These are phyloP conservation scores for Plasmodium knowlesi DNA, from an alignment of 169 alveolate species.

Conservation along the genomic window DNA sequence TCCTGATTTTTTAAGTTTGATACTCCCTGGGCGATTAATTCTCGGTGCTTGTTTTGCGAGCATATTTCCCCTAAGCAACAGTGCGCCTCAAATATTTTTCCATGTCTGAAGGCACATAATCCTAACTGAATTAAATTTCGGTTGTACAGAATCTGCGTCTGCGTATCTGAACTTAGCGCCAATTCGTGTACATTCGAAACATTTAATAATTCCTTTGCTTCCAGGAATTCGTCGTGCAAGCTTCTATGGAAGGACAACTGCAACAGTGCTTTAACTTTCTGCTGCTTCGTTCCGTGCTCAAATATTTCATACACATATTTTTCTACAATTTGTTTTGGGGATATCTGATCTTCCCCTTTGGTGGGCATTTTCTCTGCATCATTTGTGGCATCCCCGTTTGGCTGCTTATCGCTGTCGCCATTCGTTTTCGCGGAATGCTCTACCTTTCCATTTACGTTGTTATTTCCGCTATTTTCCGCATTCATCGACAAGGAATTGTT, in stretches of 20 bases:
- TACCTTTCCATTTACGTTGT: background rate
- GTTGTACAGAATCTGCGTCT: conserved; percentile 95
- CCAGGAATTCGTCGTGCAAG: conserved; percentile 90
- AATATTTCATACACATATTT: conserved; percentile 82
- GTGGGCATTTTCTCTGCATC: background rate
- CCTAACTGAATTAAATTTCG: conserved; percentile 96
- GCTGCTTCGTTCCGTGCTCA: conserved; percentile 86
- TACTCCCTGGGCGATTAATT: conserved; percentile 95
- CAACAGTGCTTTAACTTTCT: conserved; percentile 89
- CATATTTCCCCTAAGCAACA: conserved; percentile 93
- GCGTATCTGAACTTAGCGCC: conserved; percentile 91
- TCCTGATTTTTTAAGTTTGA: conserved; percentile 91
- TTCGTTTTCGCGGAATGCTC: background rate
- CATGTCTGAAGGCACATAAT: conserved; percentile 96
- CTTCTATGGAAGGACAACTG: conserved; percentile 91
- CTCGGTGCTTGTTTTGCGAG: conserved; percentile 93
- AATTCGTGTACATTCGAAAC: conserved; percentile 90
- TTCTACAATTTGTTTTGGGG: conserved; percentile 74
- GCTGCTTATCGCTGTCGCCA: background rate
- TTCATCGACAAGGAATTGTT: background rate
- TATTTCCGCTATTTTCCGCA: background rate
- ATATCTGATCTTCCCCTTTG: background rate
- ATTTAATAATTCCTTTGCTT: conserved; percentile 90
- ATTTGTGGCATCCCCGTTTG: background rate
- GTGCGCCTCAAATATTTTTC: conserved; percentile 93